phyloP scores from a whole-genome alignment of 352 stramenopile genomes.

The Phytophthora pseudosyringae region DNA sequence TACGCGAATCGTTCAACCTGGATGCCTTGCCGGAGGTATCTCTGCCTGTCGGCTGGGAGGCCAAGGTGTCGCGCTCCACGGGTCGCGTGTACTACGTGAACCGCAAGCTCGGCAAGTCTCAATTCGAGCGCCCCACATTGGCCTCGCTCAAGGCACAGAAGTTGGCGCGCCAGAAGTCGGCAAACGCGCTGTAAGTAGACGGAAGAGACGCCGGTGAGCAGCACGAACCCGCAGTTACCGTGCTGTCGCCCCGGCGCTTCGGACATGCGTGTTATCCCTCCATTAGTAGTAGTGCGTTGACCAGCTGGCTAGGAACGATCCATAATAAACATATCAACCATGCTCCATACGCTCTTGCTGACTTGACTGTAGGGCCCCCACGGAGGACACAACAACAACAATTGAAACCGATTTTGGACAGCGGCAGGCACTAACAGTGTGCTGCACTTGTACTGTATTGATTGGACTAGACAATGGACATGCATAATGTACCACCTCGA shows the following conservation, averaged over 20 bases:
- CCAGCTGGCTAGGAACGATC: conserved; percentile 18
- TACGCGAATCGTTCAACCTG: conserved; percentile 87
- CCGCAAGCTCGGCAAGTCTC: conserved; percentile 85
- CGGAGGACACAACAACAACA: neutral
- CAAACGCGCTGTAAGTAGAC: conserved; percentile 44
- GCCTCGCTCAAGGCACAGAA: conserved; percentile 88
- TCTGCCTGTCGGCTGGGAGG: conserved; percentile 83
- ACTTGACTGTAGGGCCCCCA: neutral
- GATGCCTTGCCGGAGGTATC: conserved; percentile 84
- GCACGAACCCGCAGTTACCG: conserved; percentile 23
- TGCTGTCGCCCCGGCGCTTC: conserved; percentile 25
- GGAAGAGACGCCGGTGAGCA: conserved; percentile 15
- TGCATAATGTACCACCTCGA: conserved; percentile 19
- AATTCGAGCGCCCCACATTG: conserved; percentile 87
- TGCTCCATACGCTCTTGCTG: neutral
- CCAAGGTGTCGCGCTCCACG: conserved; percentile 87
- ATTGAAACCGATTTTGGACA: neutral
- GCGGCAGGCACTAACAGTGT: conserved; percentile 2
- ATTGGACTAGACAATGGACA: conserved; percentile 10
- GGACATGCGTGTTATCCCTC: conserved; percentile 31
- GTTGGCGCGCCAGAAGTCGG: conserved; percentile 72
- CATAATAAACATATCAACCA: conserved; percentile 44
- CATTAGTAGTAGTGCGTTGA: conserved; percentile 27
- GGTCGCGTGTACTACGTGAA: conserved; percentile 91
- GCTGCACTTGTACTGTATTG: conserved; percentile 21